Base-by-base conservation (phyloP, 2,329 filamentous ascomycete species). In the Aspergillus fijiensis region DNA sequence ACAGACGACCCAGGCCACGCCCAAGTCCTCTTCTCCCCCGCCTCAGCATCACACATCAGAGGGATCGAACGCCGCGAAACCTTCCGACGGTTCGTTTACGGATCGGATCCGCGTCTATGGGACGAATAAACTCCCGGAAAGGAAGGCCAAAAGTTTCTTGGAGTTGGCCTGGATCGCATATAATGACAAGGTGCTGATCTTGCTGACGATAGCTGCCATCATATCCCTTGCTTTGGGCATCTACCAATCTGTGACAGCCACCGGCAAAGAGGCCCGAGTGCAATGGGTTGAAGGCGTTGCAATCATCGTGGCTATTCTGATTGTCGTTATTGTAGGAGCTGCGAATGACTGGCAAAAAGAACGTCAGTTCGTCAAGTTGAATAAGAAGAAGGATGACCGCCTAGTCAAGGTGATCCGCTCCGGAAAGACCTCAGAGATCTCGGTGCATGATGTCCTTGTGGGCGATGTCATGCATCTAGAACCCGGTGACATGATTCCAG, bases 201-300 rank as follows among this genome's bases (percentile, higher is more conserved):
- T 92, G 4, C 80, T 92, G 60, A 89, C 88, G 1, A 80, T 87
- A 21, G 89, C 89, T 7, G 90, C 89, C 1, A 80, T 85, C n/a
- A 86, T 93, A 39, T 92, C 90, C 2, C 80, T 93, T 27, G 87
- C 86, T 0, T 84, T 93, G 47, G 90, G 90, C 50, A 84, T 92
- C 1, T 92, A 91, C 67, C 87, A 92, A 69, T 87, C 88, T 1
- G 81, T 89, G 54, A 85, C 84, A 16, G 81, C 82, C 2, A 69
- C 78, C n/a, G 78, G 82, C 51, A 73, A 80, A 5, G 74, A 81
- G 10, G 77, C 86, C 5, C 83, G 83, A 39, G 87, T 91, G 12
- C 88, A 92, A 72, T 94, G 90, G 90, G 88, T 92, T 5, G 90
- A 94, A 74, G 90, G 90, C 64, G 87, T 92, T 11, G 90, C 90